A percentile compares a stretch with the other conserved stretches of the same genome.
Evolutionary conservation across 164 flowering plant species (phyloP).

Genomic region (Piper longum): DNA sequence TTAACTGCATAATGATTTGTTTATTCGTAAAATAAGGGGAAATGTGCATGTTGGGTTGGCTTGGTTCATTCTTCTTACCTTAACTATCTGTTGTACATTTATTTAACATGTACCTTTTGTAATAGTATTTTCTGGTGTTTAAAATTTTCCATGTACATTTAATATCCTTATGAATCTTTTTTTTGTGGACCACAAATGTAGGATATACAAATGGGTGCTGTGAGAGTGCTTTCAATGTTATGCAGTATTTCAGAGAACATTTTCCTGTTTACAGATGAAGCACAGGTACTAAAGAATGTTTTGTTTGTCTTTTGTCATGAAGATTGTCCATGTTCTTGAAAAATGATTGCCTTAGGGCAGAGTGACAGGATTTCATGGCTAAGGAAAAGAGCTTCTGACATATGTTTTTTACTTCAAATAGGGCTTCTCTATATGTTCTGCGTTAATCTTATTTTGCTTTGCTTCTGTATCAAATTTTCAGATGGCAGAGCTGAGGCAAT

Average conservation of each 20-base stretch:
- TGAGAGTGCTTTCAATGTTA: slow-evolving; percentile 48
- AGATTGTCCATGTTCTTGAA: background rate
- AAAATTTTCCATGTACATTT: background rate
- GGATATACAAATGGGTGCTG: slow-evolving; percentile 74
- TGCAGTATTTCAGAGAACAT: slow-evolving; percentile 38
- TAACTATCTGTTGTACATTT: too few relatives aligned
- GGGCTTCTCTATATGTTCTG: too few relatives aligned
- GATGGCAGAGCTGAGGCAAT: slow-evolving; percentile 42
- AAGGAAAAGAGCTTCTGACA: background rate
- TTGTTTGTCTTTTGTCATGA: background rate
- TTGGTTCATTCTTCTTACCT: too few relatives aligned
- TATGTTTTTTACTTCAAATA: background rate
- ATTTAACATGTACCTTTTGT: too few relatives aligned
- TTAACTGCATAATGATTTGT: too few relatives aligned
- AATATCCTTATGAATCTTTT: background rate
- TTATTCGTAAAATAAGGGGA: background rate
- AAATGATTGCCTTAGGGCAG: background rate
- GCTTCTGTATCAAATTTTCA: slow-evolving; percentile 13
- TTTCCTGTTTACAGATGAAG: slow-evolving; percentile 50
- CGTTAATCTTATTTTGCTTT: background rate
- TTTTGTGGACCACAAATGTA: slow-evolving; percentile 18
- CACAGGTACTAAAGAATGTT: slow-evolving; percentile 33
- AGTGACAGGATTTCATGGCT: background rate
- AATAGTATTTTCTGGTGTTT: too few relatives aligned
- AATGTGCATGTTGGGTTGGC: background rate